These are phyloP conservation scores for Trichoderma hamatum DNA, from an alignment of 2,329 filamentous ascomycete species.

Conservation along the genomic window DNA sequence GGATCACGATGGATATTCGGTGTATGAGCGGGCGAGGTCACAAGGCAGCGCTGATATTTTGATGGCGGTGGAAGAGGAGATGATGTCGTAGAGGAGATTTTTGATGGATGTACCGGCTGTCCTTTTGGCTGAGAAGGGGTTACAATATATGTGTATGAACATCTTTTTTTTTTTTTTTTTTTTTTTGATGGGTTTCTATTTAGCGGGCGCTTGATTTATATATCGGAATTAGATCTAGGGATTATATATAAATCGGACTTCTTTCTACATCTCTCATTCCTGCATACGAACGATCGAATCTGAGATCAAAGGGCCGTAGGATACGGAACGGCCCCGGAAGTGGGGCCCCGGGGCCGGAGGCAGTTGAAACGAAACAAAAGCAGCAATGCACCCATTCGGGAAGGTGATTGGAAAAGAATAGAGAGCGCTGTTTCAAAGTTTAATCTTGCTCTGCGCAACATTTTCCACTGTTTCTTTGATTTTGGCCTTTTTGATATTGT, in stretches of 20 bases:
- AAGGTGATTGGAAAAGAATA: not conserved
- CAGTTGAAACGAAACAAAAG: not conserved
- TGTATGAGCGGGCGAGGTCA: not conserved
- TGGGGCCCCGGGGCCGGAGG: no score
- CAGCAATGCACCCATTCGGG: not conserved
- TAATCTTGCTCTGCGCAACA: no score
- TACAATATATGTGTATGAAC: not conserved
- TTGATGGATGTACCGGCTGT: not conserved
- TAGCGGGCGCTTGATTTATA: not conserved
- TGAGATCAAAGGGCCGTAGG: not conserved
- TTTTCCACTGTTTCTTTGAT: not conserved
- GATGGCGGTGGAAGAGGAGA: not conserved
- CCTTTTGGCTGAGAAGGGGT: no score
- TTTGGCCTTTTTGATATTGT: no score
- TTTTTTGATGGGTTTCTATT: not conserved
- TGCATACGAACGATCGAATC: not conserved
- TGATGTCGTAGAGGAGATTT: not conserved
- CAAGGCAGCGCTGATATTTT: not conserved
- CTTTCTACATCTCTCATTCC: not conserved
- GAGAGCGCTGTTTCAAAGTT: not conserved
- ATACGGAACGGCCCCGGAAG: not conserved
- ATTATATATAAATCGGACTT: not conserved
- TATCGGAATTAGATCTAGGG: not conserved
- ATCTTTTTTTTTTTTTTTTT: not conserved
- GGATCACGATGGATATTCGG: not conserved